Base-by-base conservation (phyloP, 192 early-diverging fungal species). In the Paraglomus brasilianum region DNA sequence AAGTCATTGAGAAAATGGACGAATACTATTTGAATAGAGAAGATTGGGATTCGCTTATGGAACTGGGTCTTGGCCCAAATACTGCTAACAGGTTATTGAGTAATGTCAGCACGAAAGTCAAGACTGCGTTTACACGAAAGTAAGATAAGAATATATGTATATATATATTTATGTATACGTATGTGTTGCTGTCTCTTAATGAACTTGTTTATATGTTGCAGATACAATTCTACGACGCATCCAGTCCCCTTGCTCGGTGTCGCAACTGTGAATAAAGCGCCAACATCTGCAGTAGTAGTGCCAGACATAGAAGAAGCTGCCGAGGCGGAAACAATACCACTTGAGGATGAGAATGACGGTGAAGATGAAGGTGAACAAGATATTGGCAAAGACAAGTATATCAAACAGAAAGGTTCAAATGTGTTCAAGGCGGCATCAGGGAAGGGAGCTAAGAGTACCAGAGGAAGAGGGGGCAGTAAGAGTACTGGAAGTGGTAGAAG, bases 11-110 rank as follows among this genome's bases (percentile, higher is more conserved):
- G 8, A 74, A 83, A 6, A 95, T 99, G 94, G 95, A 99, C 70
- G 84, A 87, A 13, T 99, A 99, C 77, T 94, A 90, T 62, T 76
- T 99, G 56, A 90, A 77, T 69, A 88, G 88, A 71, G 96, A 98
- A 44, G 88, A 94, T 72, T 88, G 88, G 77, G 95, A 97, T n/a
- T 74, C 87, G 0, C 83, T 99, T 52, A 57, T 92, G 75, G 94
- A 95, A 70, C 72, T 99, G 46, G 87, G 89, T 9, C 51, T 95
- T 39, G 81, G 77, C 3, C 60, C 70, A 17, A 80, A 79, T 60
- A 78, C 83, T 39, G 80, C 77, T 41, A 80, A 85, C 61, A 72
- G 59, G 5, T 71, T 72, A 7, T 40, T 72, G 41, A 80, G 78
- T 48, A 75, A 81, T 24, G 84, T 97, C 24, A 77, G 88, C 1